phyloP scores from a whole-genome alignment of 106 monocot species.

The Phalaenopsis aphrodite region DNA sequence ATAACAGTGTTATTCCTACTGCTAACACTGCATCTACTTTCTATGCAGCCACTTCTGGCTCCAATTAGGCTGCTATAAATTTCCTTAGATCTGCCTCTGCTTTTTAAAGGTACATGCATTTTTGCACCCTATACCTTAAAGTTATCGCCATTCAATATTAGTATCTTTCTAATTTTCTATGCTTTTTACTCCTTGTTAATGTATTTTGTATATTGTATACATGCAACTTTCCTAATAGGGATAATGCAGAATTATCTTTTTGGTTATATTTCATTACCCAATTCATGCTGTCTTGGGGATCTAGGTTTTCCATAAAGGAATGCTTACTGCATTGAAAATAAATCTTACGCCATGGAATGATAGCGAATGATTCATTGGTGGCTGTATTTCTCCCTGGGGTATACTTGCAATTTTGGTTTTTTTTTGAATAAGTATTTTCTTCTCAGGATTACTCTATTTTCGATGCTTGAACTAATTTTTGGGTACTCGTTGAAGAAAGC shows the following conservation, averaged over 20 bases:
- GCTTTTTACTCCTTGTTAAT: not conserved
- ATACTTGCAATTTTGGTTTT: not conserved
- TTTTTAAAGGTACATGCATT: slow-evolving; percentile 1
- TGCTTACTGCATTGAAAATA: not conserved
- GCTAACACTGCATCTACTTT: slow-evolving; percentile 12
- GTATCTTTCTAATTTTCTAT: not conserved
- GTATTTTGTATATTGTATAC: too few species aligned
- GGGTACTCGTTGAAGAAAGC: not conserved
- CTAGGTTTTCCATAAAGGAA: not conserved
- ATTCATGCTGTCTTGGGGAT: too few species aligned
- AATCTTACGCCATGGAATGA: not conserved
- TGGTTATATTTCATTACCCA: too few species aligned
- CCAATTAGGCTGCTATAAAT: slow-evolving; percentile 13
- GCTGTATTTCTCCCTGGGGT: not conserved
- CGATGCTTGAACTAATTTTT: not conserved
- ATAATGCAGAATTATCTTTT: too few species aligned
- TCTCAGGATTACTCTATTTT: not conserved
- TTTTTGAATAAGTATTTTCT: not conserved
- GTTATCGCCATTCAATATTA: too few species aligned
- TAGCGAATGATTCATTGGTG: not conserved
- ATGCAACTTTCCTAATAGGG: too few species aligned
- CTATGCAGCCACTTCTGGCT: slow-evolving; percentile 17
- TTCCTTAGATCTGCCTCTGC: not conserved
- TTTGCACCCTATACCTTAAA: not conserved
- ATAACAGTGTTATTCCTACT: slow-evolving; percentile 9